Conservation (phyloP, 1,284 basidiomycete species). For the Anthracocystis panici-leucophaei region DNA sequence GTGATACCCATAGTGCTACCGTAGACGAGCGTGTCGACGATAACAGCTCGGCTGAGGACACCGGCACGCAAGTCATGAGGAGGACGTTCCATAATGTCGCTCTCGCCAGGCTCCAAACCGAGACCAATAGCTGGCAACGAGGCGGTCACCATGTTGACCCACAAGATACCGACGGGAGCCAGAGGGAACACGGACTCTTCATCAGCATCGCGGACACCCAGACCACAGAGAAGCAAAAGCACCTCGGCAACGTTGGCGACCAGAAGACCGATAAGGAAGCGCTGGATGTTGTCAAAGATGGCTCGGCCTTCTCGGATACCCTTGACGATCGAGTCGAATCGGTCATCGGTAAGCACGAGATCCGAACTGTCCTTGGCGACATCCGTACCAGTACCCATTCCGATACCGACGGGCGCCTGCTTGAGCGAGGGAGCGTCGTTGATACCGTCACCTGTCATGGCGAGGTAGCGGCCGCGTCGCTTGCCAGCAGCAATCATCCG, state of each 20-base stretch:
- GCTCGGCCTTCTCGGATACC: constrained; percentile 62
- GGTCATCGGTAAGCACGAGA: constrained; percentile 65
- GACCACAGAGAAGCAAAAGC: constrained; percentile 60
- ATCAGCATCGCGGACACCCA: constrained; percentile 58
- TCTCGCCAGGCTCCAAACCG: constrained; percentile 57
- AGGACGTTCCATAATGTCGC: constrained; percentile 60
- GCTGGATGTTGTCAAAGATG: constrained; percentile 66
- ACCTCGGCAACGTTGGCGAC: constrained; percentile 65
- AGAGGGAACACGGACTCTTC: constrained; percentile 62
- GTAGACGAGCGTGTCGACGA: constrained; percentile 63
- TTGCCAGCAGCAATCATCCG: constrained; percentile 62
- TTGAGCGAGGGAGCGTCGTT: constrained; percentile 76
- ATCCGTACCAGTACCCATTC: constrained; percentile 80
- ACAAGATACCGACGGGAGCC: constrained; percentile 62
- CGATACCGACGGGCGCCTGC: constrained; percentile 73
- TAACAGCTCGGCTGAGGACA: constrained; percentile 58
- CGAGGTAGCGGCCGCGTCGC: constrained; percentile 49
- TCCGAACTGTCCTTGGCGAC: constrained; percentile 75
- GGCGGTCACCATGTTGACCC: constrained; percentile 63
- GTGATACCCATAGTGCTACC: constrained; percentile 59
- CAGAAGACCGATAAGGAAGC: constrained; percentile 62
- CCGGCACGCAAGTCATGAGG: constrained; percentile 59
- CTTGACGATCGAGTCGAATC: constrained; percentile 61
- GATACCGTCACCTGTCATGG: constrained; percentile 72
- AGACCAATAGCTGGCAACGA: constrained; percentile 63